Conservation (phyloP, 768 basidiomycete species). For the Auricularia auricula-judae region DNA sequence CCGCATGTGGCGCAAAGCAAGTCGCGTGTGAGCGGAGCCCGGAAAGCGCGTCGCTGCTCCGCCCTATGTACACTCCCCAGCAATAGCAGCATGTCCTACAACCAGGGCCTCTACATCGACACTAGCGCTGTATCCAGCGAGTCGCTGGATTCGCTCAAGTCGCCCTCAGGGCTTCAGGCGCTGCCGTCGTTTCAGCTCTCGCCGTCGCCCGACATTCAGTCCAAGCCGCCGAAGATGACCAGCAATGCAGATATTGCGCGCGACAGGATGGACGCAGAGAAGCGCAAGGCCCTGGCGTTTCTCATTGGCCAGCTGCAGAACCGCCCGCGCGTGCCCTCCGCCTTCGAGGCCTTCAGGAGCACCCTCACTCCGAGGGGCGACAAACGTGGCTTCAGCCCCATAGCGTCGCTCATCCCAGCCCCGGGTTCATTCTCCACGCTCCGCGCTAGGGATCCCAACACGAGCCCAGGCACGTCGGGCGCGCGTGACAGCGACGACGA, state of each 20-base stretch:
- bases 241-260: background rate
- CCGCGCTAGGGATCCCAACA: constrained; percentile 7
- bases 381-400: constrained; percentile 10
- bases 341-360: constrained; percentile 32
- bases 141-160: background rate
- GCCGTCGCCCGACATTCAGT: background rate
- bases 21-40: background rate
- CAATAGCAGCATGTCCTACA: background rate
- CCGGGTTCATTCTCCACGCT: background rate
- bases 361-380: constrained; percentile 13
- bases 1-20: background rate
- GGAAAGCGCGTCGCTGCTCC: background rate
- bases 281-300: constrained; percentile 57
- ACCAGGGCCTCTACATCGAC: background rate
- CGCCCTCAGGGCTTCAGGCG: background rate
- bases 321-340: constrained; percentile 42
- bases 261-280: constrained; percentile 31
- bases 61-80: too few species aligned
- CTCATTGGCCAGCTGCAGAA: constrained; percentile 51
- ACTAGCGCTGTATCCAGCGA: background rate
- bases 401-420: background rate
- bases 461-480: constrained; percentile 6
- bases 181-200: background rate
- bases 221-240: background rate
- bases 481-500: constrained; percentile 34